Evolutionary conservation across 2,329 filamentous ascomycete genomes (phyloP).

Genomic region (Penicillium concentricum): DNA sequence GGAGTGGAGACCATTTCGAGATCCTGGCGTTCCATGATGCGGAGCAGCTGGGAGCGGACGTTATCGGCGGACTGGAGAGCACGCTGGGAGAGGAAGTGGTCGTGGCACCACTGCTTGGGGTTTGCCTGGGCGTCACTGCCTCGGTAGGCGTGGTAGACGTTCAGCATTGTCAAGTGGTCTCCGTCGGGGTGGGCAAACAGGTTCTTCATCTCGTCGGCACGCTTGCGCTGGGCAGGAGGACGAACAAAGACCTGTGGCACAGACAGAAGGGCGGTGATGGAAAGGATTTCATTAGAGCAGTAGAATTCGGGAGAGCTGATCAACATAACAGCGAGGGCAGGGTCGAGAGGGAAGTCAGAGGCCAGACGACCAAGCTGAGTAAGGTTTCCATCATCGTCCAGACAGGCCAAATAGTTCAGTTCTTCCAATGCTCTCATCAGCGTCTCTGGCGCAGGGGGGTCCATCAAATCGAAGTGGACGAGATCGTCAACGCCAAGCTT

Average conservation of each 20-base stretch:
- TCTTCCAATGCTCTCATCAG: constrained; percentile 97
- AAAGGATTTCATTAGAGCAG: constrained; percentile 97
- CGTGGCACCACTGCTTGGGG: constrained; percentile 89
- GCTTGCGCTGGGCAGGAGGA: constrained; percentile 78
- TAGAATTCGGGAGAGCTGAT: constrained; percentile 97
- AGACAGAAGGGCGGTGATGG: constrained; percentile 87
- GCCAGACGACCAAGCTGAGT: constrained; percentile 82
- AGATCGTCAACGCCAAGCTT: constrained; percentile 94
- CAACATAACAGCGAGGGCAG: constrained; percentile 92
- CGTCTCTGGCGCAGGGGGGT: constrained; percentile 94
- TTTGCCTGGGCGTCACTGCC: constrained; percentile 67
- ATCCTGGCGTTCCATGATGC: constrained; percentile 93
- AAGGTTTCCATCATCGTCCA: constrained; percentile 93
- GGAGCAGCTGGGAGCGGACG: constrained; percentile 84
- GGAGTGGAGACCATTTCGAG: constrained; percentile 83
- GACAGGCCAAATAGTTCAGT: constrained; percentile 92
- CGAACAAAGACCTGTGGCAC: constrained; percentile 93
- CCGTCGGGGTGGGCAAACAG: constrained; percentile 90
- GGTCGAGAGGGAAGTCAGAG: constrained; percentile 93
- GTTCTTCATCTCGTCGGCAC: constrained; percentile 95
- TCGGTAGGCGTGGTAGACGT: constrained; percentile 98
- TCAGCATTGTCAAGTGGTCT: constrained; percentile 93
- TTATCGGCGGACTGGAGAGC: constrained; percentile 91
- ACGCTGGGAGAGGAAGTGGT: constrained; percentile 89
- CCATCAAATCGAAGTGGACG: constrained; percentile 98